Conservation (phyloP, 2,329 filamentous ascomycete species). For the Cytospora piceicola region DNA sequence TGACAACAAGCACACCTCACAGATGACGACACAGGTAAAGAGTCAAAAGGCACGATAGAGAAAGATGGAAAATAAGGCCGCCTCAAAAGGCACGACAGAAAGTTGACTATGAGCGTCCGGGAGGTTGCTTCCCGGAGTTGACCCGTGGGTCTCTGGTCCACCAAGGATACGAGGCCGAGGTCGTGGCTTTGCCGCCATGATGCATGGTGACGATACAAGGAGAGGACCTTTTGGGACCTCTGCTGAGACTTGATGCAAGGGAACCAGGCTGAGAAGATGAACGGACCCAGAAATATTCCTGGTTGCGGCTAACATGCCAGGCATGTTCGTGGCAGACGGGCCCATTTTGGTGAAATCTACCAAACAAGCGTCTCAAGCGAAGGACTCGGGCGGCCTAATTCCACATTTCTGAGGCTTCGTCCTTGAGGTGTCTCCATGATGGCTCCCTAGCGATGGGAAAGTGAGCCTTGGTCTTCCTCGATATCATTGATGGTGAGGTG, state of each 20-base stretch:
- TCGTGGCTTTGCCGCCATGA: conserved; percentile 16
- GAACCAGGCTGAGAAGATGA: conserved; percentile 9
- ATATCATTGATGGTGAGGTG: background rate
- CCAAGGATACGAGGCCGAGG: conserved; percentile 23
- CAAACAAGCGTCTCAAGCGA: conserved; percentile 18
- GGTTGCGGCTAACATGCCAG: conserved; percentile 18
- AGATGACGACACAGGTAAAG: conserved; percentile 7
- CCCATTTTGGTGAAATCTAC: conserved; percentile 16
- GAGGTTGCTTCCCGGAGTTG: conserved; percentile 5
- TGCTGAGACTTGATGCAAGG: conserved; percentile 7
- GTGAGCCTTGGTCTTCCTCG: conserved; percentile 7
- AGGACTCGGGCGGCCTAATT: conserved; percentile 9
- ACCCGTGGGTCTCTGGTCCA: conserved; percentile 21
- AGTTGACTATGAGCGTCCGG: conserved; percentile 3
- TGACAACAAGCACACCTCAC: conserved; percentile 14
- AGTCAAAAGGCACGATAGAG: conserved; percentile 8
- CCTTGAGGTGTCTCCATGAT: conserved; percentile 12
- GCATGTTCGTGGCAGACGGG: conserved; percentile 16
- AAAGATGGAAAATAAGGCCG: conserved; percentile 12
- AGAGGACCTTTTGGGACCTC: conserved; percentile 2
- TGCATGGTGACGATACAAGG: conserved; percentile 13
- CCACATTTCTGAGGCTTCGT: conserved; percentile 4
- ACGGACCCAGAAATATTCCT: conserved; percentile 12
- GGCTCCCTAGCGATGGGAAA: background rate
- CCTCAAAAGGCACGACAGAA: conserved; percentile 19